A percentile compares a stretch with the other conserved stretches of the same genome.
Conservation (phyloP, 2,329 filamentous ascomycete species). For the Alternaria conjuncta region DNA sequence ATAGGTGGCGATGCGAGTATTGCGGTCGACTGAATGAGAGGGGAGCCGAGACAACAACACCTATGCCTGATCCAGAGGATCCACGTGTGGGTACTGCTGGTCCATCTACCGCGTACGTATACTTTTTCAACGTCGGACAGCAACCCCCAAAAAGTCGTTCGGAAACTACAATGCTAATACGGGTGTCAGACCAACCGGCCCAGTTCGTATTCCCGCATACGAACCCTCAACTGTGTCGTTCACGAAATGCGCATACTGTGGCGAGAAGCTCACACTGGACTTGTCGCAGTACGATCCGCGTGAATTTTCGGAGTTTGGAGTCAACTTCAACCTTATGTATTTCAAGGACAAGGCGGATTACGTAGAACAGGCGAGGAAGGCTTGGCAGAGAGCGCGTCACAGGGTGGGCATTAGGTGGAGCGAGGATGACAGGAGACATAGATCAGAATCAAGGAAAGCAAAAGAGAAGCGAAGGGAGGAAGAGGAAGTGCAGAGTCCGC, state of each 20-base stretch:
- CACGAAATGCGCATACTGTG: not conserved
- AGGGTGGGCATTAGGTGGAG: not conserved
- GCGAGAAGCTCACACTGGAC: not conserved
- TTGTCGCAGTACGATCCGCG: not conserved
- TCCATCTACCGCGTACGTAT: not conserved
- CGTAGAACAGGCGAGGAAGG: not conserved
- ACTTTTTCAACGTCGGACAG: not conserved
- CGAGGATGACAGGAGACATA: not conserved
- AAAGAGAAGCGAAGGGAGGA: not conserved
- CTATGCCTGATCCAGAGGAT: not conserved
- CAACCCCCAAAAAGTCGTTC: not conserved
- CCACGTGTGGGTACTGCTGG: not conserved
- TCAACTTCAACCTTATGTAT: not conserved
- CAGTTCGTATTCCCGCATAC: not conserved
- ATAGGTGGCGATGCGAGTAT: constrained; percentile 11
- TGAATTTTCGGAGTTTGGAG: not conserved
- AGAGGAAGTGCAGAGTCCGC: not conserved
- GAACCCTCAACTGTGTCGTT: not conserved
- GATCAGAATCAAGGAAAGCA: not conserved
- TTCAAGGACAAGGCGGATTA: not conserved
- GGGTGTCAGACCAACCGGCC: not conserved
- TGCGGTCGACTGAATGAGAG: constrained; percentile 6
- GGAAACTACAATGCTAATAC: not conserved
- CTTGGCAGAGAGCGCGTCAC: not conserved
- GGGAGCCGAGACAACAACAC: not conserved